Conservation (phyloP, 2,329 filamentous ascomycete species). For the Aaosphaeria pasadenensis region DNA sequence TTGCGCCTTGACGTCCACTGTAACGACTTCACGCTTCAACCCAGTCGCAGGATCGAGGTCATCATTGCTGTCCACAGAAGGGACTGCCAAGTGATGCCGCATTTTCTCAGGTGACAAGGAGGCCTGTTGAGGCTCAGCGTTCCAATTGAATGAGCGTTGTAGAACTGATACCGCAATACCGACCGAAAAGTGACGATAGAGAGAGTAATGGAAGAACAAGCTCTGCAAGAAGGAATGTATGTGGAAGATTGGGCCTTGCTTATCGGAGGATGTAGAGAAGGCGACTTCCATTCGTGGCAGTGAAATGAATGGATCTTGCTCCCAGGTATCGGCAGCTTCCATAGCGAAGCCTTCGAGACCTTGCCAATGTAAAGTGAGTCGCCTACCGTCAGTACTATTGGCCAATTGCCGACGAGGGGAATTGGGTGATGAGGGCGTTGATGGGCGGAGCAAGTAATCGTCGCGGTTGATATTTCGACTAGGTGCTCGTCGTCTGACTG, state of each 20-base stretch:
- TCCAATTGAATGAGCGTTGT: conserved; percentile 39
- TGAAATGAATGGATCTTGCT: conserved; percentile 80
- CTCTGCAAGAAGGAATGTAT: conserved; percentile 78
- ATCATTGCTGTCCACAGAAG: conserved; percentile 26
- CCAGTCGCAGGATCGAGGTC: conserved; percentile 20
- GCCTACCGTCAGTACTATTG: conserved; percentile 68
- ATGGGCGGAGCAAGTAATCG: conserved; percentile 57
- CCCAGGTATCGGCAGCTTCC: conserved; percentile 79
- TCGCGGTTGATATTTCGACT: conserved; percentile 62
- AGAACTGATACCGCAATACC: conserved; percentile 78
- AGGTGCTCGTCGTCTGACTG: conserved; percentile 66
- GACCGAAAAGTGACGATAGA: conserved; percentile 89
- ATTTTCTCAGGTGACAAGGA: conserved; percentile 12
- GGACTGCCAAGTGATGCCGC: conserved; percentile 25
- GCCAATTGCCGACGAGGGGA: conserved; percentile 51
- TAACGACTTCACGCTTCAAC: conserved; percentile 63
- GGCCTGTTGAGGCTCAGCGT: conserved; percentile 6
- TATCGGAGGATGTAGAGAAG: conserved; percentile 80
- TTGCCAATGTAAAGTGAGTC: conserved; percentile 74
- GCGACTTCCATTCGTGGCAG: conserved; percentile 85
- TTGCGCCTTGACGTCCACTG: conserved; percentile 76
- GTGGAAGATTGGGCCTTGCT: conserved; percentile 83
- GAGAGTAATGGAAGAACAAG: conserved; percentile 81
- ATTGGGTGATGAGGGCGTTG: conserved; percentile 48
- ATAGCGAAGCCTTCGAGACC: conserved; percentile 89